Percentiles rank a stretch among this genome's conserved stretches.
phyloP scores from a whole-genome alignment of 495 filamentous ascomycete species.

The Thermochaetoides thermophila region DNA sequence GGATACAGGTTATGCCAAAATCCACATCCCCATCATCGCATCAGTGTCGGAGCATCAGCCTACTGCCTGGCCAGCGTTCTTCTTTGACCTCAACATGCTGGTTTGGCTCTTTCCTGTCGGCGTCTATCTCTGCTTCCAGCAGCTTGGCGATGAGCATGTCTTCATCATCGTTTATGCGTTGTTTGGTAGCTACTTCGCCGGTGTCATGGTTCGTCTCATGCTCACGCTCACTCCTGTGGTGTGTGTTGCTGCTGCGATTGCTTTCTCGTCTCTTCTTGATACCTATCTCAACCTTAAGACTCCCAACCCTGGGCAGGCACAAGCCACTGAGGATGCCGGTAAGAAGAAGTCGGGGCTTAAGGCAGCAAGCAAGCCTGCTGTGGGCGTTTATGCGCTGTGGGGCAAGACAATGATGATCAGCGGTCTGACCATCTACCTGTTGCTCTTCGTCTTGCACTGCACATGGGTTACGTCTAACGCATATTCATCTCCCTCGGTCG shows the following conservation, averaged over 20 bases:
- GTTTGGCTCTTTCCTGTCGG: slow-evolving; percentile 99
- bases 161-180: slow-evolving; percentile 96
- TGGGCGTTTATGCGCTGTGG: slow-evolving; percentile 70
- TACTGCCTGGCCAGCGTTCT: slow-evolving; percentile 99
- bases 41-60: slow-evolving; percentile 99
- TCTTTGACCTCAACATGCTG: slow-evolving; percentile 95
- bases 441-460: slow-evolving; percentile 92
- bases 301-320: slow-evolving; percentile 33
- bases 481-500: slow-evolving; percentile 95
- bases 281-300: slow-evolving; percentile 54
- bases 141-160: slow-evolving; percentile 89
- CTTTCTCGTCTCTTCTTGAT: slow-evolving; percentile 77
- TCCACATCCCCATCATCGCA: slow-evolving; percentile 98
- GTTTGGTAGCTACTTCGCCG: slow-evolving; percentile 92
- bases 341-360: slow-evolving; percentile 44
- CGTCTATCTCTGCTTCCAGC: slow-evolving; percentile 95
- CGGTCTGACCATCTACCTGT: slow-evolving; percentile 59
- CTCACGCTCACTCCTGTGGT: slow-evolving; percentile 93
- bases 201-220: slow-evolving; percentile 99
- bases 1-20: slow-evolving; percentile 98
- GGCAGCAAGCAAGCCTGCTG: slow-evolving; percentile 52
- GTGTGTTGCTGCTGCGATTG: slow-evolving; percentile 85
- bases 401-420: slow-evolving; percentile 66
- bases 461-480: slow-evolving; percentile 99
- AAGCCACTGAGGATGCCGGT: slow-evolving; percentile 34